Conservation (phyloP, 305 asterid genomes). For the Salvia sclarea region DNA sequence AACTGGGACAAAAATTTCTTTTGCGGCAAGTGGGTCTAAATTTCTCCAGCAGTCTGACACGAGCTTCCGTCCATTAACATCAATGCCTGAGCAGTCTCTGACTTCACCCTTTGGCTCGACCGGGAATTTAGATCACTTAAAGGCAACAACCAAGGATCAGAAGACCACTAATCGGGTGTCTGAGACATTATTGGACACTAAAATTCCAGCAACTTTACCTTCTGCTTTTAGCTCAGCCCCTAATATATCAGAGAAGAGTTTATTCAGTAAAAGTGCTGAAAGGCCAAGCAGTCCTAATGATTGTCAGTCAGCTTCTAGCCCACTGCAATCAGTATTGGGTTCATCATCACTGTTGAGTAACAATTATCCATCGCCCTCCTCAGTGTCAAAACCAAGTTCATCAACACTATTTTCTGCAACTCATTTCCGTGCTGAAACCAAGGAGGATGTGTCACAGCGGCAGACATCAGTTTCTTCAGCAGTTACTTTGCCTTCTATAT, state of each 20-base stretch:
- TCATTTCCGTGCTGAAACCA: slow-evolving; percentile 46
- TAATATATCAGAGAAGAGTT: slow-evolving; percentile 38
- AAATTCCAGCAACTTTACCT: slow-evolving; percentile 39
- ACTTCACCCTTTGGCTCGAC: slow-evolving; percentile 36
- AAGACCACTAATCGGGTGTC: slow-evolving; percentile 32
- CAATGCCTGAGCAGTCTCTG: slow-evolving; percentile 42
- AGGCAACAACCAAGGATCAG: slow-evolving; percentile 40
- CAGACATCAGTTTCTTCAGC: slow-evolving; percentile 41
- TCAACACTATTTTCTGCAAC: slow-evolving; percentile 38
- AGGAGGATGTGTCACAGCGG: slow-evolving; percentile 42
- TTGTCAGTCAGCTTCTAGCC: slow-evolving; percentile 39
- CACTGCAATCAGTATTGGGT: slow-evolving; percentile 35
- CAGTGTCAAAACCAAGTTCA: slow-evolving; percentile 44
- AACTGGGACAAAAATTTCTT: slow-evolving; percentile 33
- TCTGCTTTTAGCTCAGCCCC: slow-evolving; percentile 42
- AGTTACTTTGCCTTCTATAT: slow-evolving; percentile 36
- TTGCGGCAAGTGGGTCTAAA: slow-evolving; percentile 40
- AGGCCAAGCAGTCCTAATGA: slow-evolving; percentile 37
- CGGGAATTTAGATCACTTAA: slow-evolving; percentile 37
- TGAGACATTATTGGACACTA: slow-evolving; percentile 34
- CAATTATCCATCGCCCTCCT: slow-evolving; percentile 38
- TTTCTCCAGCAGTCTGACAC: slow-evolving; percentile 42
- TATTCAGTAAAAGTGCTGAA: slow-evolving; percentile 37
- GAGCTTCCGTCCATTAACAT: slow-evolving; percentile 38
- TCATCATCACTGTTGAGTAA: slow-evolving; percentile 42